Evolutionary conservation across 1,284 basidiomycete genomes (phyloP), one percentile per base, ranked within the genome.

Genomic region (Volvariella volvacea): DNA sequence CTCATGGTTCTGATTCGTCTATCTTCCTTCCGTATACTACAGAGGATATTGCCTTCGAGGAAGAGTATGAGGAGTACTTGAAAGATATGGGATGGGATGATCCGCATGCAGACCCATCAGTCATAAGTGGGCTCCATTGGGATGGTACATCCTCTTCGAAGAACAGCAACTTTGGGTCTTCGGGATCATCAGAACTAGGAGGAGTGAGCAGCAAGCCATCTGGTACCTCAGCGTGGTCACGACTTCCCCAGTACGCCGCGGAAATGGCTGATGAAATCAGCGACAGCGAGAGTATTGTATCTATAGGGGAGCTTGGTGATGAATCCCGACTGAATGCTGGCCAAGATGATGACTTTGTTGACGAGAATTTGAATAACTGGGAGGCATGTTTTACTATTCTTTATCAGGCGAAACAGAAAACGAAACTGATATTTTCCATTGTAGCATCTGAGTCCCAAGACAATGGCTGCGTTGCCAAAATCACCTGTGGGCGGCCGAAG

Each of bases 381-480:
- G 92, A 92, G 84, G 91, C 92, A 52, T 62, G 84, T 57, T 15
- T 6, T 22, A 38, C 40, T 17, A 34, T 43, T 25, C 30, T 30
- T 41, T 47, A n/a, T n/a, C n/a, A 9, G 30, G 9, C 30, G 9
- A n/a, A 31, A 31, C 30, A n/a, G n/a, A n/a, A n/a, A 31, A n/a
- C 30, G 30, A 31, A 31, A 9, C 30, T 31, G n/a, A 31, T 31
- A 31, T 9, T n/a, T 31, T 31, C 42, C 32, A 34, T 37, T 17
- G 15, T 2, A 94, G 91, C 91, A 94, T 56, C 89, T 95, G 85
- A 93, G 91, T 50, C 90, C 91, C 1, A 88, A 89, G 62, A 93
- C 91, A 1, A 86, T 95, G 78, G 87, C 88, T 19, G 86, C 90
- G 15, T 70, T 95, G 39, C 88, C 92, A 0, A 90, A 91, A 58